Evolutionary conservation across 805 yeast species (phyloP).

Genomic region (Candida loeiensis): DNA sequence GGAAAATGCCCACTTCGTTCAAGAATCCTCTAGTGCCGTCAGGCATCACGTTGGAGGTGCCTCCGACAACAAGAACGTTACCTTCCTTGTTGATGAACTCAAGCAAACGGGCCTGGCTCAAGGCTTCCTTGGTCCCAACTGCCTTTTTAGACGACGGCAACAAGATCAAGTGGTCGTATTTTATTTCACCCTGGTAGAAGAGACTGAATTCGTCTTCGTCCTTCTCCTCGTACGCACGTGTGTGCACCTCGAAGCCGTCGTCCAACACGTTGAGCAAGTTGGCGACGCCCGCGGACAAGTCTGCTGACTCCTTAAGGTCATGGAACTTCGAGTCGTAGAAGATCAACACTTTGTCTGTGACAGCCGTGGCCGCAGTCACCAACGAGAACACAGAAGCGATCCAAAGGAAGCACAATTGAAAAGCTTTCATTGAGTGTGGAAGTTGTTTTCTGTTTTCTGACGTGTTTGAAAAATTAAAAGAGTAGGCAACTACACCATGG

Average conservation of each 20-base stretch:
- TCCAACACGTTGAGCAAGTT: constrained; percentile 23
- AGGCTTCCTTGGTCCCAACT: constrained; percentile 24
- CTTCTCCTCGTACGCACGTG: constrained; percentile 24
- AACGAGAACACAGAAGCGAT: constrained; percentile 6
- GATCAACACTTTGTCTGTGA: constrained; percentile 23
- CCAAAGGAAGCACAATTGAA: constrained; percentile 9
- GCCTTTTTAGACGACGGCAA: constrained; percentile 36
- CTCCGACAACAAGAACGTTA: constrained; percentile 66
- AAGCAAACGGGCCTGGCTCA: constrained; percentile 43
- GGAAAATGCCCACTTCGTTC: constrained; percentile 76
- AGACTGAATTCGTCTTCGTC: constrained; percentile 18
- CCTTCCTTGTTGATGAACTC: constrained; percentile 68
- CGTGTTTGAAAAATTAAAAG: constrained; percentile 9
- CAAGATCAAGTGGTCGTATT: constrained; percentile 29
- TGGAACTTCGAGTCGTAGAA: constrained; percentile 30
- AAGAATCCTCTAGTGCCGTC: constrained; percentile 57
- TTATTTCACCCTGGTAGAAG: constrained; percentile 21
- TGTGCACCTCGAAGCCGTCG: constrained; percentile 15
- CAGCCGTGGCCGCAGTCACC: constrained; percentile 1
- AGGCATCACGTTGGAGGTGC: constrained; percentile 30
- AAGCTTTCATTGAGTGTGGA: constrained; percentile 6
- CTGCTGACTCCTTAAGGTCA: constrained; percentile 16
- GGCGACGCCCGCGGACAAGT: constrained; percentile 17
- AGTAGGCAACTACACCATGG: no score
- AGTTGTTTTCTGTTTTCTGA: constrained; percentile 8